A percentile compares a stretch with the other conserved stretches of the same genome.
Conservation (phyloP, 495 filamentous ascomycete species). For the Hypomontagnella monticulosa region DNA sequence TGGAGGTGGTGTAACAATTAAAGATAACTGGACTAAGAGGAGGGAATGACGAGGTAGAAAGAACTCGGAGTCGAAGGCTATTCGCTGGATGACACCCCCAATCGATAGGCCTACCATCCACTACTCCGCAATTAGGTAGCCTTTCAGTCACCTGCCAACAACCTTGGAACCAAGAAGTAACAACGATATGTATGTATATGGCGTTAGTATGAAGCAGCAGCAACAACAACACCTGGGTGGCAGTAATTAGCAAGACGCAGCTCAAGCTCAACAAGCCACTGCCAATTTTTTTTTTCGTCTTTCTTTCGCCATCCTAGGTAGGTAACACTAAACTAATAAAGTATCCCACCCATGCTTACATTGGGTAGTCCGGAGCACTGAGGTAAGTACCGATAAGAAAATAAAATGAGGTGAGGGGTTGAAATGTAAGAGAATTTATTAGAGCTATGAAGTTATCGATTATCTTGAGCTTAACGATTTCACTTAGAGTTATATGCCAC, state of each 20-base stretch:
- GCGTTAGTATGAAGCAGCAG: neutral
- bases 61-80: conserved; percentile 14
- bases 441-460: conserved; percentile 31
- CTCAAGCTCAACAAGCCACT: conserved; percentile 15
- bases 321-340: conserved; percentile 11
- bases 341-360: conserved; percentile 19
- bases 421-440: conserved; percentile 6
- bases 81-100: conserved; percentile 27
- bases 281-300: conserved; percentile 10
- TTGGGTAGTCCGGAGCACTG: conserved; percentile 20
- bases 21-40: conserved; percentile 30
- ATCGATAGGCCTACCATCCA: conserved; percentile 16
- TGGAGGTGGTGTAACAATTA: conserved; percentile 25
- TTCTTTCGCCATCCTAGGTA: neutral
- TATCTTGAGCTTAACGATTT: conserved; percentile 1
- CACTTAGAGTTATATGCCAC: neutral
- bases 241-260: neutral
- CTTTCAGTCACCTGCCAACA: conserved; percentile 34
- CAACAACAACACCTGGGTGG: neutral
- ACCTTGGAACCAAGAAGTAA: neutral
- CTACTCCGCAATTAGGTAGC: conserved; percentile 27
- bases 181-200: no score
- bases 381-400: conserved; percentile 20
- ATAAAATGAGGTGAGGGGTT: conserved; percentile 42
- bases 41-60: conserved; percentile 35